phyloP scores from a whole-genome alignment of 208 protist species.

The Angomonas deanei region DNA sequence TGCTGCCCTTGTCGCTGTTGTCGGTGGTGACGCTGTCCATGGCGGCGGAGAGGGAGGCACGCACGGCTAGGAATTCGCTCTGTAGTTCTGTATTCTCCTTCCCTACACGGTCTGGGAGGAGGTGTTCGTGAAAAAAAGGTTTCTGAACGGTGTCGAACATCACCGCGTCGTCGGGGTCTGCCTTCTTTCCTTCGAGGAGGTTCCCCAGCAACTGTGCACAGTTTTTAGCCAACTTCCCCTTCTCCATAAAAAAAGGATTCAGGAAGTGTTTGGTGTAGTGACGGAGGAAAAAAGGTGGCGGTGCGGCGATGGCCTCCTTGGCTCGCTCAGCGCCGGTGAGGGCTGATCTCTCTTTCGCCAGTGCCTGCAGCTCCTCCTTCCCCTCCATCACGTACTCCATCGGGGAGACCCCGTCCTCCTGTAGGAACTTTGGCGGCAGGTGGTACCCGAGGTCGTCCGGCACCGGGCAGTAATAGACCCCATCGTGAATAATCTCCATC shows the following conservation, averaged over 20 bases:
- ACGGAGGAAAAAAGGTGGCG: background rate
- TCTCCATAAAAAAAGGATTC: background rate
- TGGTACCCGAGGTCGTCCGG: conserved; percentile 29
- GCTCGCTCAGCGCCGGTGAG: background rate
- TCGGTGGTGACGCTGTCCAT: background rate
- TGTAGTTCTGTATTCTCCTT: background rate
- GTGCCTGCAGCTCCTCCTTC: background rate
- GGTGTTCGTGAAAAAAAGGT: background rate
- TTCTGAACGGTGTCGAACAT: background rate
- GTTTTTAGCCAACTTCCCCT: background rate
- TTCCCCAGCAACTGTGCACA: too few relatives aligned
- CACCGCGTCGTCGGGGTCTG: too few relatives aligned
- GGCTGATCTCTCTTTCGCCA: background rate
- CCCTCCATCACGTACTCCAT: too few relatives aligned
- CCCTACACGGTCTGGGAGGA: background rate
- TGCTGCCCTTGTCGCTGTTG: background rate
- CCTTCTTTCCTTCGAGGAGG: too few relatives aligned
- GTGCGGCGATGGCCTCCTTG: background rate
- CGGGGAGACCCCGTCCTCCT: too few relatives aligned
- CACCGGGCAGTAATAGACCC: conserved; percentile 21
- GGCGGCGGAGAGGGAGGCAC: background rate
- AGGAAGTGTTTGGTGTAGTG: background rate
- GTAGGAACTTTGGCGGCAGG: too few relatives aligned
- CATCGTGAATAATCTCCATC: conserved; percentile 2
- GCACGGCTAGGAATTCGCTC: background rate